A percentile compares a stretch with the other conserved stretches of the same genome.
These are phyloP conservation scores for Trichoderma arundinaceum DNA, from an alignment of 2,329 filamentous ascomycete species.

Conservation along the genomic window DNA sequence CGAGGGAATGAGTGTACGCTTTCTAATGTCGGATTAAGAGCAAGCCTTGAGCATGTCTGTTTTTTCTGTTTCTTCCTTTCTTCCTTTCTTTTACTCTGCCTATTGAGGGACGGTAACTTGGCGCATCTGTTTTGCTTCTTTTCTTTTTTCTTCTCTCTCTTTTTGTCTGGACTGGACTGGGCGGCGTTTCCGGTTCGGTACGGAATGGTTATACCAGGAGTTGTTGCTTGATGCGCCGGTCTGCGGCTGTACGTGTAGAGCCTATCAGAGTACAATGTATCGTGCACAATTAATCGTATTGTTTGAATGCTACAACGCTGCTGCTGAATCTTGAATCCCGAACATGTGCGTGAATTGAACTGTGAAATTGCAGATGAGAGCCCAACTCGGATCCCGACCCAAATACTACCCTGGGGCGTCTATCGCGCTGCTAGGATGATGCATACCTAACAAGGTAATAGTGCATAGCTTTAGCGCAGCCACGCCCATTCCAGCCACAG, in stretches of 20 bases:
- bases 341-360: background rate
- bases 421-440: too few relatives aligned
- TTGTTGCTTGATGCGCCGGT: slow-evolving; percentile 29
- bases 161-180: too few relatives aligned
- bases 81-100: background rate
- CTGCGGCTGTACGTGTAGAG: slow-evolving; percentile 14
- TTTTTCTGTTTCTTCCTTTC: background rate
- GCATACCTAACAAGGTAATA: too few relatives aligned
- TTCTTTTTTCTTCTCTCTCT: too few relatives aligned
- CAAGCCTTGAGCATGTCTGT: slow-evolving; percentile 21
- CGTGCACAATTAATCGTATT: slow-evolving; percentile 29
- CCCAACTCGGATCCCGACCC: background rate
- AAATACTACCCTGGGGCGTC: too few relatives aligned
- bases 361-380: background rate
- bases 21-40: slow-evolving; percentile 29
- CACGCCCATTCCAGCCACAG: slow-evolving; percentile 21
- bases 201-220: slow-evolving; percentile 27
- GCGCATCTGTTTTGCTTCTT: slow-evolving; percentile 18
- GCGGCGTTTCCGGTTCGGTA: slow-evolving; percentile 23
- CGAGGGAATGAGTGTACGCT: slow-evolving; percentile 30
- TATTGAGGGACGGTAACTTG: slow-evolving; percentile 9
- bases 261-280: slow-evolving; percentile 16
- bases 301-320: slow-evolving; percentile 3
- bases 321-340: background rate
- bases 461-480: too few relatives aligned